These are phyloP conservation scores for Tricholoma matsutake DNA, from an alignment of 768 basidiomycete genomes.

Conservation along the genomic window DNA sequence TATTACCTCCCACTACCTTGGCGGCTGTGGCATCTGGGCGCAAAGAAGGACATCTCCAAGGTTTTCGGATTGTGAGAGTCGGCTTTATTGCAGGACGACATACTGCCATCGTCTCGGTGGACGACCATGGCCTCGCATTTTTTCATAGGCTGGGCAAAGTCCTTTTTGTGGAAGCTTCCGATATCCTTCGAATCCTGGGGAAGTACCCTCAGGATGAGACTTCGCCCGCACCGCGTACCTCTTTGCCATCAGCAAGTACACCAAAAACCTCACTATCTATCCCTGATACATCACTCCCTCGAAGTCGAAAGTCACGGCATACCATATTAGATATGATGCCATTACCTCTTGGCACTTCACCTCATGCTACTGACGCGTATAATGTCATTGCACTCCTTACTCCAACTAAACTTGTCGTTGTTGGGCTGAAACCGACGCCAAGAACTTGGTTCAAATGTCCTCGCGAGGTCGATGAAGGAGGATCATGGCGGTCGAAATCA, in stretches of 20 bases:
- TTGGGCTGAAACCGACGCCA: conserved; percentile 88
- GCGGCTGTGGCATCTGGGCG: conserved; percentile 69
- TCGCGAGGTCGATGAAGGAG: conserved; percentile 48
- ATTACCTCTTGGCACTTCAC: conserved; percentile 71
- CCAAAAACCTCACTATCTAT: conserved; percentile 1
- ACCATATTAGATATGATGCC: conserved; percentile 78
- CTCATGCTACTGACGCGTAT: conserved; percentile 77
- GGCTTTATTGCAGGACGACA: conserved; percentile 90
- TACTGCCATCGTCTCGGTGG: conserved; percentile 88
- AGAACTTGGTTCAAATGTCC: conserved; percentile 87
- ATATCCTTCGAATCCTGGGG: conserved; percentile 90
- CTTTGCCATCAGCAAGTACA: conserved; percentile 11
- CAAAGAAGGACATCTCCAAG: conserved; percentile 81
- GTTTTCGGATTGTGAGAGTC: conserved; percentile 76
- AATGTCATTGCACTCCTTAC: conserved; percentile 85
- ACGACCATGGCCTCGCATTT: conserved; percentile 89
- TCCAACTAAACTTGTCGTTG: conserved; percentile 85
- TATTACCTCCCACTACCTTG: conserved; percentile 66
- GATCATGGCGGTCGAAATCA: conserved; percentile 38
- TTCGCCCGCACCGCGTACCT: conserved; percentile 3
- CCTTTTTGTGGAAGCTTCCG: conserved; percentile 91
- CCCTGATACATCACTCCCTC: conserved; percentile 29
- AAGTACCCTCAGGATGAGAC: conserved; percentile 68
- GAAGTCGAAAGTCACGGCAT: conserved; percentile 51
- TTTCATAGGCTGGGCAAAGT: conserved; percentile 94